phyloP scores from a whole-genome alignment of 768 basidiomycete species.

The Naganishia vaughanmartiniae region DNA sequence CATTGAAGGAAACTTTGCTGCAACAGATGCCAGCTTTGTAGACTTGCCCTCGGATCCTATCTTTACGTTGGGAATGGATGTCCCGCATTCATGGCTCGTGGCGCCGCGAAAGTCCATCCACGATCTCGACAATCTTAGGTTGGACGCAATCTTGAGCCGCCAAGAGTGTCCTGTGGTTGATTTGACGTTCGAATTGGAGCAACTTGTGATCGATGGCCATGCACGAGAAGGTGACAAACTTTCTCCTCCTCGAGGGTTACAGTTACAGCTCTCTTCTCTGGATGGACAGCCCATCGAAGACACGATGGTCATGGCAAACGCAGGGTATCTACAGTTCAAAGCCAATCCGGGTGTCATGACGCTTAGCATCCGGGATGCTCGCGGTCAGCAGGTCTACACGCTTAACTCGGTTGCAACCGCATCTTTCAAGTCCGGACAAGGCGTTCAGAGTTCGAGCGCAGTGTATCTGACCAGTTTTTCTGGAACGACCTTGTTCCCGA shows the following conservation, averaged over 20 bases:
- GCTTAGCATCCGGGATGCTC: slow-evolving; percentile 76
- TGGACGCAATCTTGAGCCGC: slow-evolving; percentile 61
- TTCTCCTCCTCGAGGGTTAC: slow-evolving; percentile 80
- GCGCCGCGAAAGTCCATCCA: slow-evolving; percentile 82
- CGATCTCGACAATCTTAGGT: slow-evolving; percentile 93
- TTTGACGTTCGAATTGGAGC: slow-evolving; percentile 72
- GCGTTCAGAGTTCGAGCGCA: slow-evolving; percentile 45
- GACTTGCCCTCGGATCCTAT: slow-evolving; percentile 80
- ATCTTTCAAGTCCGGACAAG: slow-evolving; percentile 48
- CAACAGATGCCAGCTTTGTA: slow-evolving; percentile 64
- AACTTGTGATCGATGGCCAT: slow-evolving; percentile 90
- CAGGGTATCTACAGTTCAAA: slow-evolving; percentile 95
- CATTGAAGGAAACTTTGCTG: slow-evolving; percentile 62
- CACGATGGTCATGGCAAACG: slow-evolving; percentile 87
- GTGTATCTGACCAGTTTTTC: slow-evolving; percentile 85
- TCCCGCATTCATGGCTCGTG: slow-evolving; percentile 87
- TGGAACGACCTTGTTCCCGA: slow-evolving; percentile 82
- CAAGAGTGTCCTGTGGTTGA: slow-evolving; percentile 36
- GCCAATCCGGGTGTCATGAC: slow-evolving; percentile 83
- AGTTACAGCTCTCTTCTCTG: slow-evolving; percentile 69
- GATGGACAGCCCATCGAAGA: slow-evolving; percentile 62
- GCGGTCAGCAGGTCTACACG: slow-evolving; percentile 73
- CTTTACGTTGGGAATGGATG: slow-evolving; percentile 90
- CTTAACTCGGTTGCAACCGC: slow-evolving; percentile 61
- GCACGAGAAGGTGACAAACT: slow-evolving; percentile 69